Evolutionary conservation across 345 rosid genomes (phyloP), one percentile per base, ranked within the genome.

Genomic region (Gossypium anomalum): DNA sequence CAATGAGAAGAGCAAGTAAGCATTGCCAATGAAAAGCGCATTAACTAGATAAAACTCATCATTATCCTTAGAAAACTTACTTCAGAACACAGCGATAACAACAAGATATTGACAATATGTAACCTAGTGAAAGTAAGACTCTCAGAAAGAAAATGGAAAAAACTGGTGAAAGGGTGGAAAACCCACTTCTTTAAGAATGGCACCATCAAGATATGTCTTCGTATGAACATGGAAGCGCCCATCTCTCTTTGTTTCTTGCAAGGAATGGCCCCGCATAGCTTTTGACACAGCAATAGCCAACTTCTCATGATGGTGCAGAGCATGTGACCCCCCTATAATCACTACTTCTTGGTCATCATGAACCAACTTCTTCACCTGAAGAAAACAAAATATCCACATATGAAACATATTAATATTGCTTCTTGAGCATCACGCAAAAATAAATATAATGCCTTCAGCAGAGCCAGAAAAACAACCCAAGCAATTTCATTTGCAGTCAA

Each of bases 221-320:
- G 98, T 93, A 77, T 85, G 99, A 79, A 93, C 98, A 81, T 92
- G 97, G 80, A 93, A 96, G 53, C 94, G 93, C 38, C 98, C 99
- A 76, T 93, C 99, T 69, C 80, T 91, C 80, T 86, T 93, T 53
- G 99, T 96, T 85, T 96, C 97, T 82, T 93, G 99, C 83, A 96
- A 82, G 75, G 99, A 93, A 88, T 90, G 97, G 75, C 97, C 91
- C 38, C 91, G 93, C 97, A 90, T 96, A 68, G 99, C 99, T 85
- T 93, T 96, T 65, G 98, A 89, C 74, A 96, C 89, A 34, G 99
- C 97, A 83, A 96, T 91, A 71, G 99, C 92, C 84, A 96, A 80
- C 91, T 93, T 96, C 82, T 96, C 99, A 75, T 96, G 98, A 68
- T 82, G 93, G 81, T 96, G 97, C 73, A 96, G 82, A 67, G 92